Evolutionary conservation across 1,139 yeast species (phyloP).

Genomic region (Zygoascus hellenicus): DNA sequence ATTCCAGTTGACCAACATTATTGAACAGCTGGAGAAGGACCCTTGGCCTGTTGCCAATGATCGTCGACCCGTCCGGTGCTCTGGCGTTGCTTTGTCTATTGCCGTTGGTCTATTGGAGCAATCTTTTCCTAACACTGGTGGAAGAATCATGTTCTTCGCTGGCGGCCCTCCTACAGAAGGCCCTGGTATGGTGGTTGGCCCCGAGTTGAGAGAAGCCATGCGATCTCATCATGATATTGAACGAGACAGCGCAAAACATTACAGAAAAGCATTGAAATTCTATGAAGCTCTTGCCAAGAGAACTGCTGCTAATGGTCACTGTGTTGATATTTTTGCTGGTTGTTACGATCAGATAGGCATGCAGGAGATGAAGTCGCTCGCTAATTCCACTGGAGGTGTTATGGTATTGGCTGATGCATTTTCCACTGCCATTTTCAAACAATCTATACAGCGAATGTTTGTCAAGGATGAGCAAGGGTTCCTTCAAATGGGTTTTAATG

Average conservation of each 20-base stretch:
- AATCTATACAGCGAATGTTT: constrained; percentile 82
- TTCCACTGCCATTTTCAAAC: constrained; percentile 94
- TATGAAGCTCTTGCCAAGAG: constrained; percentile 76
- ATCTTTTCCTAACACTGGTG: constrained; percentile 85
- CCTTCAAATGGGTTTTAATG: constrained; percentile 64
- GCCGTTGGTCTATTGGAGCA: constrained; percentile 80
- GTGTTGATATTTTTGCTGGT: constrained; percentile 92
- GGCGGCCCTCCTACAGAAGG: constrained; percentile 95
- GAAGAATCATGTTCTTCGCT: constrained; percentile 82
- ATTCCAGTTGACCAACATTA: constrained; percentile 72
- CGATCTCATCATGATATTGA: constrained; percentile 96
- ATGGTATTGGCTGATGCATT: constrained; percentile 89
- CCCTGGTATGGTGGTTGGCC: constrained; percentile 92
- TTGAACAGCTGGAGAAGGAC: constrained; percentile 75
- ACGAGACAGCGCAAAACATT: constrained; percentile 84
- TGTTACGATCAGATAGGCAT: constrained; percentile 98
- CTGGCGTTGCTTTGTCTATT: constrained; percentile 87
- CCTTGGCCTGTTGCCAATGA: constrained; percentile 92
- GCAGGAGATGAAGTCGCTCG: constrained; percentile 88
- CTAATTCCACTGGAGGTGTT: constrained; percentile 91
- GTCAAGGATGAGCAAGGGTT: constrained; percentile 81
- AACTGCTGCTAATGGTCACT: constrained; percentile 72
- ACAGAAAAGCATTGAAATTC: constrained; percentile 82
- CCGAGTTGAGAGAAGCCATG: constrained; percentile 89
- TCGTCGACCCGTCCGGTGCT: constrained; percentile 83